phyloP scores from a whole-genome alignment of 169 alveolate species.

The Plasmodium sp. region DNA sequence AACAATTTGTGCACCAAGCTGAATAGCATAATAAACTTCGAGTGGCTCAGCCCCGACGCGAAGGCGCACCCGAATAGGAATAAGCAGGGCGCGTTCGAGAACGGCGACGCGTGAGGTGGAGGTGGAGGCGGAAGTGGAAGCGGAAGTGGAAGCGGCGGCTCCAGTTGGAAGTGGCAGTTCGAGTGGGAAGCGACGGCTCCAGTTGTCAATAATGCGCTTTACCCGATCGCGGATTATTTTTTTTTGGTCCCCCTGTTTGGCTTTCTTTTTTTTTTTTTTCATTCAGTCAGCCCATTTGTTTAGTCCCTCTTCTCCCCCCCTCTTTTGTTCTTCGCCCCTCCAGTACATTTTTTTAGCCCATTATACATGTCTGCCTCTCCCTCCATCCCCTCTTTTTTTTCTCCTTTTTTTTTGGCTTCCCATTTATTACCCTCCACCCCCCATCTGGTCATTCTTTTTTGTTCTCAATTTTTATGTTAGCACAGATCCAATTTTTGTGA shows the following conservation, averaged over 20 bases:
- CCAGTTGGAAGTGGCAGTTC: not conserved
- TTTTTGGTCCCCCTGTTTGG: not conserved
- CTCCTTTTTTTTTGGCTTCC: not conserved
- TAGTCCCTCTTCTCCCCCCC: not conserved
- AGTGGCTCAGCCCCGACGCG: conserved; percentile 13
- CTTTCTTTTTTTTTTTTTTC: not conserved
- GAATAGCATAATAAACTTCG: conserved; percentile 51
- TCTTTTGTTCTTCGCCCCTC: not conserved
- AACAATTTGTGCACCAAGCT: conserved; percentile 48
- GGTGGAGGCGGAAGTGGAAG: not conserved
- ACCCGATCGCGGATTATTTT: not conserved
- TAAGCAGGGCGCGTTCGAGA: conserved; percentile 1
- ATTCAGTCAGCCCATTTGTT: not conserved
- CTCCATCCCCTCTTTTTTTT: not conserved
- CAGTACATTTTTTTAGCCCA: no score
- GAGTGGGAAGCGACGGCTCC: not conserved
- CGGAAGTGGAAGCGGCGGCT: not conserved
- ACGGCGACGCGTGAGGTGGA: not conserved
- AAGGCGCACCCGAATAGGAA: conserved; percentile 10
- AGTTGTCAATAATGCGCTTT: not conserved
- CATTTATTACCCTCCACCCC: not conserved
- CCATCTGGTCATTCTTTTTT: not conserved
- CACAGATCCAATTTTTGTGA: not conserved
- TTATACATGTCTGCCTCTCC: no score
- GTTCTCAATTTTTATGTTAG: conserved; percentile 4